phyloP scores from a whole-genome alignment of 169 alveolate genomes.

The Eimeria nieschulzi region DNA sequence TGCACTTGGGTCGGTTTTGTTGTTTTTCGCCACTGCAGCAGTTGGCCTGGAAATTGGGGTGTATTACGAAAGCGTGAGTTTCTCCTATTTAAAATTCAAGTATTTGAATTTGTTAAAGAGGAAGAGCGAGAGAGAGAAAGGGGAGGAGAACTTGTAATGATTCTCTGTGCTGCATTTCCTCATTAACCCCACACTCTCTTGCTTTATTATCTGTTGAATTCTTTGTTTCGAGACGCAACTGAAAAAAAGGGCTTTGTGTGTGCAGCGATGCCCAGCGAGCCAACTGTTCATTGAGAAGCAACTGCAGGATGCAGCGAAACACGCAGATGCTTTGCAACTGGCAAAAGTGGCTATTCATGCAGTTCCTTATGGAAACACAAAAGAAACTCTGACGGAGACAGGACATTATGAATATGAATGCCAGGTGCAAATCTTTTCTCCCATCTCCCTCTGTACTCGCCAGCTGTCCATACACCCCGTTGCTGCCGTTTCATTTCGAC shows the following conservation, averaged over 20 bases:
- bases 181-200: background rate
- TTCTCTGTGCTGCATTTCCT: background rate
- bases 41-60: slow-evolving; percentile 16
- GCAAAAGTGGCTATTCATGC: slow-evolving; percentile 50
- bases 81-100: no score
- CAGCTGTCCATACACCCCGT: background rate
- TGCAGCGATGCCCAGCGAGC: slow-evolving; percentile 63
- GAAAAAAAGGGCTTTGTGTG: background rate
- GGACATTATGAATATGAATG: slow-evolving; percentile 41
- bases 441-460: background rate
- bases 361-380: slow-evolving; percentile 44
- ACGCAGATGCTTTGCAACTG: slow-evolving; percentile 9
- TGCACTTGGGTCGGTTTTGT: background rate
- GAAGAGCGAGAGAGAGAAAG: background rate
- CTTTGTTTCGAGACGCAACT: background rate
- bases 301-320: background rate
- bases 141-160: background rate
- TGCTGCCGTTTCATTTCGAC: background rate
- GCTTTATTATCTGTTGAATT: background rate
- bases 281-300: slow-evolving; percentile 23
- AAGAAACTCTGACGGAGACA: slow-evolving; percentile 24
- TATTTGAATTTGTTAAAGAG: background rate
- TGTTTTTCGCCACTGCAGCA: background rate
- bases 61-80: slow-evolving; percentile 30
- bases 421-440: background rate